Conservation (phyloP, 129 eudicot species). For the Artemisia annua region DNA sequence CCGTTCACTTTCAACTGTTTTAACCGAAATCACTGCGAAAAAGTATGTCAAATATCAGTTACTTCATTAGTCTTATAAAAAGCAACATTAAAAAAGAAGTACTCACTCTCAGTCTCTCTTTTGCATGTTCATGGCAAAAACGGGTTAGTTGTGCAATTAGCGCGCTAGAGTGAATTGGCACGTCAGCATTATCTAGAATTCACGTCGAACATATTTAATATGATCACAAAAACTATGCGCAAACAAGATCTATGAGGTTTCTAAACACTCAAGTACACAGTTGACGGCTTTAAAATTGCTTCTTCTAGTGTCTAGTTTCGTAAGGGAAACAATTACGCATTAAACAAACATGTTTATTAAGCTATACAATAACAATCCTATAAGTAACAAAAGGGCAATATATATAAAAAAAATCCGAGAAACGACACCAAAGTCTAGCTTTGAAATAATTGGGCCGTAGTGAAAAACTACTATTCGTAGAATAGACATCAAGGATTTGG, state of each 20-base stretch:
- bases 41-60: slow-evolving; percentile 1
- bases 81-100: background rate
- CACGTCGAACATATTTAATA: too few species aligned
- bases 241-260: too few species aligned
- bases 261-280: too few species aligned
- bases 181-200: too few species aligned
- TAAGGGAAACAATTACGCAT: background rate
- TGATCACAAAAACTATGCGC: too few species aligned
- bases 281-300: background rate
- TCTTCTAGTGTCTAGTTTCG: background rate
- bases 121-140: background rate
- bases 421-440: background rate
- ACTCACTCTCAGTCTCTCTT: background rate
- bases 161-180: too few species aligned
- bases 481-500: slow-evolving; percentile 30
- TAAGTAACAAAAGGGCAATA: background rate
- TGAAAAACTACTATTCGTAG: slow-evolving; percentile 4
- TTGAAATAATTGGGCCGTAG: background rate
- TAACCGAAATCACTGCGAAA: slow-evolving; percentile 14
- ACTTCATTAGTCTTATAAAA: background rate
- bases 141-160: too few species aligned
- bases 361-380: background rate
- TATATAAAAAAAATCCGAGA: background rate
- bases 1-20: slow-evolving; percentile 11
- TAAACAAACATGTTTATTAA: background rate